Conservation (phyloP, 169 alveolate species). For the Plasmodium chabaudi region DNA sequence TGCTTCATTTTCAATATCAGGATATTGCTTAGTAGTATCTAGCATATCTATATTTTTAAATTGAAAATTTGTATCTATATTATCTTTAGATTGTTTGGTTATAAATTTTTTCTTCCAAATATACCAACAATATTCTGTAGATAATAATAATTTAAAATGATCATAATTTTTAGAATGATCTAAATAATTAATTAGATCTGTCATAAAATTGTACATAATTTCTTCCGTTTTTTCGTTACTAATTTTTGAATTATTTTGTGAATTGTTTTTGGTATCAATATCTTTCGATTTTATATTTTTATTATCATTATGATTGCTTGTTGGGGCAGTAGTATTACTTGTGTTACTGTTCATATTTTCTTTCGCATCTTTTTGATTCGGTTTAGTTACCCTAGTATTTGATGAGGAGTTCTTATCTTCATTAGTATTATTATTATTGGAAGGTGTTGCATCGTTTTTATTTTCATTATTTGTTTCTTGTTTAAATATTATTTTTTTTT, state of each 20-base stretch:
- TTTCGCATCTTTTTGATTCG: constrained; percentile 2
- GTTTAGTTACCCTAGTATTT: neutral
- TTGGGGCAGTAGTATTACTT: neutral
- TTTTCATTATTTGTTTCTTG: neutral
- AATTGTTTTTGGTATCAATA: neutral
- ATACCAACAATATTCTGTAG: constrained; percentile 52
- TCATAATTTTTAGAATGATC: neutral
- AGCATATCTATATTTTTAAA: constrained; percentile 1
- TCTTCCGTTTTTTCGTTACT: constrained; percentile 25
- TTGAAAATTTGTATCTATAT: constrained; percentile 9
- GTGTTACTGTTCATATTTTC: neutral
- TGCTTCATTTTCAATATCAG: neutral
- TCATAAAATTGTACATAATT: constrained; percentile 12
- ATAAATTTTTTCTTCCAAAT: constrained; percentile 45
- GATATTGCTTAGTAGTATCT: neutral
- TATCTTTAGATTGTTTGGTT: constrained; percentile 5
- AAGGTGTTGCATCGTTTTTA: neutral
- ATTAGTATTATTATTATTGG: neutral
- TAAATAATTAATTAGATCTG: constrained; percentile 32
- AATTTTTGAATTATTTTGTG: neutral
- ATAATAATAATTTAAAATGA: neutral
- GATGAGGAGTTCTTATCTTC: neutral
- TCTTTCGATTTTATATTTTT: neutral
- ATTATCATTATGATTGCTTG: neutral
- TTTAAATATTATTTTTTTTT: neutral